A percentile compares a stretch with the other conserved stretches of the same genome.
Conservation (phyloP, 768 basidiomycete species). For the Tylopilus balloui region DNA sequence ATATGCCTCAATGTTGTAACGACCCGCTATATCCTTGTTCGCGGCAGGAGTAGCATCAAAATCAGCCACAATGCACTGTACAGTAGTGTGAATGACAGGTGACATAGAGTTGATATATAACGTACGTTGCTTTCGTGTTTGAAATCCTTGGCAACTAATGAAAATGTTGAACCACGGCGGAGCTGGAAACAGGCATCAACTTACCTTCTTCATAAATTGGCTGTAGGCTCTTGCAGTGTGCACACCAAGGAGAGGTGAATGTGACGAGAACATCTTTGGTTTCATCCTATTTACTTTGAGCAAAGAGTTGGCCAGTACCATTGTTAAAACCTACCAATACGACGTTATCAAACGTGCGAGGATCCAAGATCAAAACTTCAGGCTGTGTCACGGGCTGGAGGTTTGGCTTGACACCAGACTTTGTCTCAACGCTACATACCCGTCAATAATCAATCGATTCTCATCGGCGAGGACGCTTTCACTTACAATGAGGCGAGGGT, state of each 20-base stretch:
- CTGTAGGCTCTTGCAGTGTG: slow-evolving; percentile 92
- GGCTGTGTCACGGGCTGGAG: slow-evolving; percentile 83
- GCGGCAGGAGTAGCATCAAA: slow-evolving; percentile 81
- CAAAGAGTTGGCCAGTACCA: not conserved
- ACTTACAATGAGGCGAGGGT: slow-evolving; percentile 70
- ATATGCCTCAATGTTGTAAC: slow-evolving; percentile 75
- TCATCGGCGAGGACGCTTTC: not conserved
- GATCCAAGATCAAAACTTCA: slow-evolving; percentile 61
- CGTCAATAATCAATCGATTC: not conserved
- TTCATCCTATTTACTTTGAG: slow-evolving; percentile 41
- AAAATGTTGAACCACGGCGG: not conserved
- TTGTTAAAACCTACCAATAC: slow-evolving; percentile 48
- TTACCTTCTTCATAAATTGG: slow-evolving; percentile 78
- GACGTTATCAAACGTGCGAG: slow-evolving; percentile 69
- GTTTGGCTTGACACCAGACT: slow-evolving; percentile 80
- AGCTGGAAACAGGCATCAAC: not conserved
- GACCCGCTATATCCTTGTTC: slow-evolving; percentile 65
- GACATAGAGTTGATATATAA: not conserved
- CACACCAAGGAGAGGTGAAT: slow-evolving; percentile 86
- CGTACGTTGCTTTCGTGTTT: slow-evolving; percentile 69
- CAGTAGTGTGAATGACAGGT: slow-evolving; percentile 4
- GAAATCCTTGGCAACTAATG: slow-evolving; percentile 74
- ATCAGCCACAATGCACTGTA: slow-evolving; percentile 84
- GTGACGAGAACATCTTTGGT: slow-evolving; percentile 82
- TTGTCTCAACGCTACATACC: slow-evolving; percentile 56